Base-by-base conservation (phyloP, 176 grass and related monocot species). In the Oryza coarctata region DNA sequence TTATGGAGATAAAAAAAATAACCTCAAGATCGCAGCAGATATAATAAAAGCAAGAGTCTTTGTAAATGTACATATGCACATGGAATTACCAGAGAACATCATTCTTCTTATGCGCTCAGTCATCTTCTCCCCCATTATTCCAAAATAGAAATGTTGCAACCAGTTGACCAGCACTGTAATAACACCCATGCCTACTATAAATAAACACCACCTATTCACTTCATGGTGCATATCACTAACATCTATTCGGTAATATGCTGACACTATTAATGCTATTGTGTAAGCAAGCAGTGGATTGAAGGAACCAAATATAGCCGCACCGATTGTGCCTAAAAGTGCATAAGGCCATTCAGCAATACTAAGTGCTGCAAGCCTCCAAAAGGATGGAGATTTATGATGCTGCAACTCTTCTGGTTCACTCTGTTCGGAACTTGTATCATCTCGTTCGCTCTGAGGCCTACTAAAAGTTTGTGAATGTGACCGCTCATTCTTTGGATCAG, bases 81-180 rank as follows among this genome's bases (percentile, higher is more conserved):
- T 40, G 13, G 43, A 88, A 83, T 82, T 91, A 99, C 96, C 96
- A 63, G 96, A 99, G 85, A 99, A 99, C 96, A 99, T 99, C 96
- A 99, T 99, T 85, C 96, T 91, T 87, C 96, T 95, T 80, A 95
- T 92, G 20, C 96, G 96, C 80, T 99, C 96, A 20, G 96, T 99
- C 96, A 99, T 99, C 75, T 99, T 99, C 87, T 99, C 96, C 64
- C 96, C 96, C 96, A 99, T 99, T 68, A 99, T 99, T 86, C 96
- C 96, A 90, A 99, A 99, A 95, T 99, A 99, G 65, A 99, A 99
- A 85, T 99, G 96, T 72, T 99, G 96, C 87, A 99, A 85, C 87
- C 94, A 99, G 83, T 99, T 99, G 40, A 92, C 97, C 50, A 99
- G 84, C 49, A 99, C 93, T 80, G 97, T 99, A 79, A 99, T 88